Conservation (phyloP, 108 stramenopile species). For the Skeletonema costatum region DNA sequence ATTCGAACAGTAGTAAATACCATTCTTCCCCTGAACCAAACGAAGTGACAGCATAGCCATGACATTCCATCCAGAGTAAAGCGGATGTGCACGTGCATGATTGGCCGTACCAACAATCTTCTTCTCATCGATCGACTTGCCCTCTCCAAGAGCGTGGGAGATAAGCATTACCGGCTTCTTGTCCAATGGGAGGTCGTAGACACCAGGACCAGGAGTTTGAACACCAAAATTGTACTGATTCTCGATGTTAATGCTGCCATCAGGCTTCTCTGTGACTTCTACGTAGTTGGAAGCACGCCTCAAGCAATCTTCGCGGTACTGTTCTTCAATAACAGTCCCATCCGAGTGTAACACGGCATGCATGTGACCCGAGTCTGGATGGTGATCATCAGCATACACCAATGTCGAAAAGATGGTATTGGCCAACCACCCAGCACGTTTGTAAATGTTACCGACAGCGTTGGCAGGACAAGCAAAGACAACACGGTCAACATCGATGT, state of each 20-base stretch:
- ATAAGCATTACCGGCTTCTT: slow-evolving; percentile 67
- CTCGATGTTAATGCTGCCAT: slow-evolving; percentile 58
- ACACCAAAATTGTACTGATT: slow-evolving; percentile 67
- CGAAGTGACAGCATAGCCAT: slow-evolving; percentile 59
- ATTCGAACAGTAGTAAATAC: slow-evolving; percentile 62
- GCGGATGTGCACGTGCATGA: slow-evolving; percentile 59
- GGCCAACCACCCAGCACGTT: slow-evolving; percentile 40
- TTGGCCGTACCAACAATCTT: slow-evolving; percentile 54
- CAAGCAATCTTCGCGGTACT: slow-evolving; percentile 46
- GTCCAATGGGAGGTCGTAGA: slow-evolving; percentile 55
- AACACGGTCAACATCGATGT: slow-evolving; percentile 55
- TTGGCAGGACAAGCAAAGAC: slow-evolving; percentile 59
- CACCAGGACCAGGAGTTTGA: slow-evolving; percentile 59
- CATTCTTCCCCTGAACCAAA: slow-evolving; percentile 52
- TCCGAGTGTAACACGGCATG: slow-evolving; percentile 61
- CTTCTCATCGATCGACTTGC: slow-evolving; percentile 50
- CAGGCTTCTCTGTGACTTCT: slow-evolving; percentile 50
- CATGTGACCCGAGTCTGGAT: slow-evolving; percentile 63
- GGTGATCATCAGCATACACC: slow-evolving; percentile 64
- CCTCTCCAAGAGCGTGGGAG: slow-evolving; percentile 61
- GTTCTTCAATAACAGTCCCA: slow-evolving; percentile 52
- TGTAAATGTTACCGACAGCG: slow-evolving; percentile 57
- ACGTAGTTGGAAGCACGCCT: slow-evolving; percentile 57
- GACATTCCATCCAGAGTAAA: slow-evolving; percentile 67
- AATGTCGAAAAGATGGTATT: slow-evolving; percentile 48